Conservation (phyloP, 163 green algal species). For the Volvox carteri region DNA sequence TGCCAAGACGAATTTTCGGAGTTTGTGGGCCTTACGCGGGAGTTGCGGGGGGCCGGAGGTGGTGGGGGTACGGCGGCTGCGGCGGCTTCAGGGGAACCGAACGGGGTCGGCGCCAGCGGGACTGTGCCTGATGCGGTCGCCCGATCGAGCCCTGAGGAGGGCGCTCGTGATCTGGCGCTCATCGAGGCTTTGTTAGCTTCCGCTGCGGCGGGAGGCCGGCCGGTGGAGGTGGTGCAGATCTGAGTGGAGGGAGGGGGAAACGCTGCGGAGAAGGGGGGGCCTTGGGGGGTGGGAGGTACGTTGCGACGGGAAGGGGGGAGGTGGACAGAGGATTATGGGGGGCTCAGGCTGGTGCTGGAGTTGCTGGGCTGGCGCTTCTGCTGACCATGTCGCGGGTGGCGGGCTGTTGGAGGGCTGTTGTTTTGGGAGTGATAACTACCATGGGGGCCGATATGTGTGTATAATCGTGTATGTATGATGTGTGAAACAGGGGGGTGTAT, state of each 20-base stretch:
- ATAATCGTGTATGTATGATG: too few relatives aligned
- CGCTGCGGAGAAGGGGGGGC: neutral
- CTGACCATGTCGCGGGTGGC: too few relatives aligned
- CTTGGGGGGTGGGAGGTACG: too few relatives aligned
- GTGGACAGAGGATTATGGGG: neutral
- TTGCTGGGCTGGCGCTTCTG: too few relatives aligned
- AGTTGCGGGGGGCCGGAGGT: neutral
- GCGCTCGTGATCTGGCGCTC: slow-evolving; percentile 48
- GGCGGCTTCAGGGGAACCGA: neutral
- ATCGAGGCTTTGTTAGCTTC: slow-evolving; percentile 56
- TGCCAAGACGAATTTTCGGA: slow-evolving; percentile 49
- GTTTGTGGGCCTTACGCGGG: slow-evolving; percentile 12
- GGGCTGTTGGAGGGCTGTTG: too few relatives aligned
- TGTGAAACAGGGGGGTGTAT: too few relatives aligned
- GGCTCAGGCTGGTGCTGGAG: too few relatives aligned
- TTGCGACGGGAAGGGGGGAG: neutral
- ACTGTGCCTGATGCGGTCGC: neutral
- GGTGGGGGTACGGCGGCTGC: too few relatives aligned
- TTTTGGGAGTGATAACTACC: too few relatives aligned
- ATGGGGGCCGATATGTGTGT: too few relatives aligned
- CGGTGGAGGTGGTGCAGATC: slow-evolving; percentile 42
- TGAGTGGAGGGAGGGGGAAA: neutral
- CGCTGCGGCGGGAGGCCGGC: slow-evolving; percentile 1
- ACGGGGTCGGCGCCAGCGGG: neutral
- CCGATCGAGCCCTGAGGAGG: slow-evolving; percentile 53